Percentiles rank a stretch among this genome's conserved stretches.
Evolutionary conservation across 2,329 filamentous ascomycete genomes (phyloP).

Genomic region (Aureobasidium sp.): DNA sequence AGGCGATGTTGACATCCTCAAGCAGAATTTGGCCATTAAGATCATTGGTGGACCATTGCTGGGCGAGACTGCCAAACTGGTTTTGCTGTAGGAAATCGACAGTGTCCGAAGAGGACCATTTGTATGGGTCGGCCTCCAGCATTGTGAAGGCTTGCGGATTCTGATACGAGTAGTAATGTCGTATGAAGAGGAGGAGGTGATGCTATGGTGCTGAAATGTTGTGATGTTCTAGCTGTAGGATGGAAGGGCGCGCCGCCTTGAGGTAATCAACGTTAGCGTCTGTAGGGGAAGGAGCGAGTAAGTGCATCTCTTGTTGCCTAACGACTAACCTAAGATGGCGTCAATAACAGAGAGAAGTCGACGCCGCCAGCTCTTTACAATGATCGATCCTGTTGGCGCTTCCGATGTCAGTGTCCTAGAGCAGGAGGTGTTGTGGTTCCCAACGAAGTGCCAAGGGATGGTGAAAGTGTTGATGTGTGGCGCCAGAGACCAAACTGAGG

Average conservation of each 20-base stretch:
- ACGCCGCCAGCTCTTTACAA: not conserved
- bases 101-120: conserved; percentile 64
- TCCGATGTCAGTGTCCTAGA: not conserved
- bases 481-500: not conserved
- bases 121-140: conserved; percentile 56
- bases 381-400: not conserved
- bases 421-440: not conserved
- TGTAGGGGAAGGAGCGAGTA: not conserved
- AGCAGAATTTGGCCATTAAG: conserved; percentile 61
- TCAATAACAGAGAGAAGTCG: not conserved
- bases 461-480: not conserved
- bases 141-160: not conserved
- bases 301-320: not conserved
- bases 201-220: not conserved
- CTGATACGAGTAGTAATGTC: not conserved
- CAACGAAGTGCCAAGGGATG: not conserved
- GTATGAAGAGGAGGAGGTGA: too few species aligned
- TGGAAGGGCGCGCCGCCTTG: not conserved
- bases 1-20: conserved; percentile 44
- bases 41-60: conserved; percentile 52
- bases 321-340: not conserved
- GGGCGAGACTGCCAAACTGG: conserved; percentile 40
- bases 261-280: not conserved
- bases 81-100: conserved; percentile 56
- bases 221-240: not conserved